Conservation (phyloP, 2,329 filamentous ascomycete genomes). For the Cladophialophora psammophila region DNA sequence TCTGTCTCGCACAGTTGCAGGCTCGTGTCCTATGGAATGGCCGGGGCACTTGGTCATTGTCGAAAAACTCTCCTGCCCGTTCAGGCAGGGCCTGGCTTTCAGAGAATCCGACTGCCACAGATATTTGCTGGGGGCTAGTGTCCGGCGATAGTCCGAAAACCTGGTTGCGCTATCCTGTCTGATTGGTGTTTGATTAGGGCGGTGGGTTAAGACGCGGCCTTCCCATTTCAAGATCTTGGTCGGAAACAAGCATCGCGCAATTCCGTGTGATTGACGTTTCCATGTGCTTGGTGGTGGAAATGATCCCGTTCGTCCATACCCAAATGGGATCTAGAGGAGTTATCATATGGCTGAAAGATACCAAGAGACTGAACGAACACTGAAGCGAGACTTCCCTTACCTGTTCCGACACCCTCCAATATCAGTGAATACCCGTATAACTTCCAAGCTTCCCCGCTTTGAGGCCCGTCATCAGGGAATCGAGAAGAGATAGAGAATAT, state of each 20-base stretch:
- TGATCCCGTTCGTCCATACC: neutral
- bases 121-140: neutral
- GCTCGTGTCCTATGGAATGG: neutral
- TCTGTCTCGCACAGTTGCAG: neutral
- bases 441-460: conserved; percentile 1
- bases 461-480: neutral
- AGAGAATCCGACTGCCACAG: neutral
- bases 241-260: conserved; percentile 20
- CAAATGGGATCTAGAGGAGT: neutral
- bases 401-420: neutral
- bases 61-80: neutral
- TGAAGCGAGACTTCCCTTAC: conserved; percentile 3
- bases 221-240: neutral
- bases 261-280: conserved; percentile 23
- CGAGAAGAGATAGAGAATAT: neutral
- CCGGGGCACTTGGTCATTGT: neutral
- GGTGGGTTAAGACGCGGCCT: neutral
- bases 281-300: neutral
- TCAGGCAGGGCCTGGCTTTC: neutral
- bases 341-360: neutral
- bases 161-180: conserved; percentile 16
- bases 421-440: neutral
- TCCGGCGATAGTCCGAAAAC: neutral
- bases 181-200: conserved; percentile 14
- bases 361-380: neutral